Percentiles rank a stretch among this genome's conserved stretches.
Conservation (phyloP, 2,329 filamentous ascomycete genomes). For the Ambrosiella xylebori region DNA sequence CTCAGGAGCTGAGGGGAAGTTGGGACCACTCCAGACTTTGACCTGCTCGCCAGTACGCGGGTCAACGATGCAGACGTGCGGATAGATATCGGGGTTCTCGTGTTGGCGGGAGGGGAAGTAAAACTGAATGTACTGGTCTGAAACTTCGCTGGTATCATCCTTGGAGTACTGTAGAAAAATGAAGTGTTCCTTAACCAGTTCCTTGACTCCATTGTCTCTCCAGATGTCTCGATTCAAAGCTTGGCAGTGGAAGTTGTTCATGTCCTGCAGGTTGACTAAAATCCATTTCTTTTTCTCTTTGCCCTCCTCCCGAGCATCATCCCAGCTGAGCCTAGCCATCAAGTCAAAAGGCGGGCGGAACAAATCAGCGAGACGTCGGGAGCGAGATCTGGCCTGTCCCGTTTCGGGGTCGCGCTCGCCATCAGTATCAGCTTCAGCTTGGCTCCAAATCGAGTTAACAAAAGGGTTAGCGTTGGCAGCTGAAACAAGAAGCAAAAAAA, state of each 20-base stretch:
- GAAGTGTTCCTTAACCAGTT: conserved; percentile 81
- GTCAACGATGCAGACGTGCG: conserved; percentile 90
- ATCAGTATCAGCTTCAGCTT: conserved; percentile 2
- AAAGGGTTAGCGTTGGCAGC: conserved; percentile 21
- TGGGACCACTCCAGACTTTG: conserved; percentile 81
- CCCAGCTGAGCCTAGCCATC: conserved; percentile 66
- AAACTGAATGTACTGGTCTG: conserved; percentile 70
- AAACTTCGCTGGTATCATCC: conserved; percentile 47
- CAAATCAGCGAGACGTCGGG: conserved; percentile 69
- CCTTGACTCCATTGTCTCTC: conserved; percentile 67
- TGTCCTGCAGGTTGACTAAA: conserved; percentile 86
- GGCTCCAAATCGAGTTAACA: conserved; percentile 24
- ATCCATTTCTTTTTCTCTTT: conserved; percentile 89
- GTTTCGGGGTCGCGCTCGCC: conserved; percentile 10
- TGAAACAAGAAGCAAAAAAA: neutral
- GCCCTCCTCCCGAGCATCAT: conserved; percentile 66
- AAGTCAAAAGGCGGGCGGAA: conserved; percentile 86
- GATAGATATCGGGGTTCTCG: conserved; percentile 78
- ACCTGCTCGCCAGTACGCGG: conserved; percentile 92
- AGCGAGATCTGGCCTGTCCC: conserved; percentile 32
- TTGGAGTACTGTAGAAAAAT: conserved; percentile 91
- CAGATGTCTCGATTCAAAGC: conserved; percentile 86
- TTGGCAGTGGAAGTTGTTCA: conserved; percentile 87
- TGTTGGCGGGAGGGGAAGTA: conserved; percentile 58
- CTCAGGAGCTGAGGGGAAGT: conserved; percentile 57